Base-by-base conservation (phyloP, 257 asterid genomes). In the Nicotiana tomentosiformis region DNA sequence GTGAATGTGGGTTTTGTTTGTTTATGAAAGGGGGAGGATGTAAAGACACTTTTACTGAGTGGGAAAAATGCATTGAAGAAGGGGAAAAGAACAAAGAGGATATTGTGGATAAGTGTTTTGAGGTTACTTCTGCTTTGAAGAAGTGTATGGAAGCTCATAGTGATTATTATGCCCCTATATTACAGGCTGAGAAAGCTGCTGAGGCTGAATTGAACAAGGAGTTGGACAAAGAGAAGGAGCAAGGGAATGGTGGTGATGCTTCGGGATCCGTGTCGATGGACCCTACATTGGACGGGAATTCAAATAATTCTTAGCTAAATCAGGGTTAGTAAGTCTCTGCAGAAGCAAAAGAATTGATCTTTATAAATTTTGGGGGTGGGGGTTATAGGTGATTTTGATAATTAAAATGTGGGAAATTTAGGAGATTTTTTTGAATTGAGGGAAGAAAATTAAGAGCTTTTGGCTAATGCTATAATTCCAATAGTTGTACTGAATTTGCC, bases 1-100 rank as follows among this genome's bases (percentile, higher is more conserved):
- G 92, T 0, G 97, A 93, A 76, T 92, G 97, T 85, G 97, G 97
- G 83, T 94, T 93, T 84, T 94, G 97, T 84, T 84, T 94, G 81
- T 93, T 87, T 51, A 94, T 94, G 98, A 94, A 94, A 84, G 97
- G 86, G 39, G 97, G 98, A 30, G 98, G 93, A 15, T 94, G 98
- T 78, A 92, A 68, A 66, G 97, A 94, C 7, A 58, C 82, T 1
- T 94, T 94, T 82, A 60, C 70, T 46, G 92, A 83, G 4, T 94
- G 98, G 98, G 95, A 93, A 78, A 90, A 88, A 77, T 93, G 98
- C 17, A 90, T 93, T 62, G 94, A 89, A 66, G 97, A 87, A 84
- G 93, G 92, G 16, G 98, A 93, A 81, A 86, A 83, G 76, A 91
- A 91, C 35, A 53, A 85, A 0, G 94, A 92, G 53, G 95, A 94